Base-by-base conservation (phyloP, 192 early-diverging fungal species). In the Rhizoclosmatium sp. region DNA sequence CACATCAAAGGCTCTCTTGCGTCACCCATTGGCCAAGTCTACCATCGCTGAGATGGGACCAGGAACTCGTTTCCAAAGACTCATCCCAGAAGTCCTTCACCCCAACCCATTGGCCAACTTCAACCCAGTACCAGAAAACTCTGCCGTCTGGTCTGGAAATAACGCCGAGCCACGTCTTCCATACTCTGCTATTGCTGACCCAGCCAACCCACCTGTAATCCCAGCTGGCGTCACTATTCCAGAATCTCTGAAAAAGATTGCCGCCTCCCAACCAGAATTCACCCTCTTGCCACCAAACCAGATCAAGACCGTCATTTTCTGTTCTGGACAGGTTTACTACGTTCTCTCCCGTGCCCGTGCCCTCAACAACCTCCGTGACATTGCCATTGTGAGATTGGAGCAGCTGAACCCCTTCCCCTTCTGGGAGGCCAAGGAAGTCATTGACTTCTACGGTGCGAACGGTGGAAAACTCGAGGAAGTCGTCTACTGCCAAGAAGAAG, bases 281-380 rank as follows among this genome's bases (percentile, higher is more conserved):
- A 80, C 83, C 59, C 89, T 97, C 39, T 91, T 89, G 31, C 88
- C 88, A 16, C 93, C 94, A 40, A 94, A 97, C 82, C 83, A 95
- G 80, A 95, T 97, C 87, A 93, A 89, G 82, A 95, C 94, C 45
- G 92, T 98, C 80, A 91, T 99, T 80, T 90, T 99, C 87, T 99
- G 98, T 84, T 87, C 94, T 58, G 98, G 98, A 74, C 96, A 99
- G 84, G 96, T 99, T 58, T 99, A 99, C 91, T 99, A 98, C 89
- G 87, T 93, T 2, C 89, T 97, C 66, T 81, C 93, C 73, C 90
- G 90, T 82, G 96, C 98, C 14, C 93, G 96, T 77, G 92, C 93
- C 68, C 86, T 94, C 56, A 99, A 99, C 94, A 91, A 96, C 80
- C 85, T 98, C 69, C 84, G 90, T 71, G 84, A 98, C 83, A 87